A percentile compares a stretch with the other conserved stretches of the same genome.
Evolutionary conservation across 768 basidiomycete species (phyloP).

Genomic region (Pulveroboletus sp.): DNA sequence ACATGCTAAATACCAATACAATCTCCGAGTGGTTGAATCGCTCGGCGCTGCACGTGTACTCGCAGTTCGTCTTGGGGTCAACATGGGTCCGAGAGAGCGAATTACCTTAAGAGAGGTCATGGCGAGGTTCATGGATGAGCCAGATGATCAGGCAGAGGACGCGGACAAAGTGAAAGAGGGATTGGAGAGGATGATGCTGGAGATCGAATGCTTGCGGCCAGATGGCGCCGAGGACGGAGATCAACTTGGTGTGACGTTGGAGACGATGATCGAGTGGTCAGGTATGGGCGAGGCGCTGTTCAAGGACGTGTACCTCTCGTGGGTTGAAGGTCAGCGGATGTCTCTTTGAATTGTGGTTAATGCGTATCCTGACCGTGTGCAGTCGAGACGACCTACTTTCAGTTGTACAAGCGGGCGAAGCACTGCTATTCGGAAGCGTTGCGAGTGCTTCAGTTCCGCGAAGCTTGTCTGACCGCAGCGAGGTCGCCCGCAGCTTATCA

Average conservation of each 20-base stretch:
- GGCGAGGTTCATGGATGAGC: conserved; percentile 51
- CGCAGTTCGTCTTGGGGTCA: conserved; percentile 53
- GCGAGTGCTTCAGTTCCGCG: conserved; percentile 76
- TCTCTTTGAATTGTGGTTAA: neutral
- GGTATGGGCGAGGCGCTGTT: conserved; percentile 57
- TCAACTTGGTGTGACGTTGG: conserved; percentile 64
- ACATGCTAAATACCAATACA: conserved; percentile 76
- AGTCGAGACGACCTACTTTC: conserved; percentile 79
- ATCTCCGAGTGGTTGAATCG: conserved; percentile 90
- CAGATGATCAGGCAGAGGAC: conserved; percentile 33
- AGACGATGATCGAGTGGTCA: conserved; percentile 69
- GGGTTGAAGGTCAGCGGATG: conserved; percentile 65
- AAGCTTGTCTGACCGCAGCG: conserved; percentile 52
- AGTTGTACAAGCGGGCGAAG: conserved; percentile 77
- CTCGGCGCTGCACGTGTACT: conserved; percentile 77
- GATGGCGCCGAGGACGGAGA: conserved; percentile 31
- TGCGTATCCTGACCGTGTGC: neutral
- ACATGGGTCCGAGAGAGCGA: conserved; percentile 37
- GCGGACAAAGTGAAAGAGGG: conserved; percentile 46
- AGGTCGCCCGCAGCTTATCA: conserved; percentile 15
- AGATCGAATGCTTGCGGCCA: conserved; percentile 55
- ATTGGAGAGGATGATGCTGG: conserved; percentile 44
- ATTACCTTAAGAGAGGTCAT: conserved; percentile 69
- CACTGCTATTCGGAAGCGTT: conserved; percentile 82
- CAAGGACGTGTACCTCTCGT: conserved; percentile 67